phyloP scores from a whole-genome alignment of 1,284 basidiomycete species.

The Fomes fomentarius region DNA sequence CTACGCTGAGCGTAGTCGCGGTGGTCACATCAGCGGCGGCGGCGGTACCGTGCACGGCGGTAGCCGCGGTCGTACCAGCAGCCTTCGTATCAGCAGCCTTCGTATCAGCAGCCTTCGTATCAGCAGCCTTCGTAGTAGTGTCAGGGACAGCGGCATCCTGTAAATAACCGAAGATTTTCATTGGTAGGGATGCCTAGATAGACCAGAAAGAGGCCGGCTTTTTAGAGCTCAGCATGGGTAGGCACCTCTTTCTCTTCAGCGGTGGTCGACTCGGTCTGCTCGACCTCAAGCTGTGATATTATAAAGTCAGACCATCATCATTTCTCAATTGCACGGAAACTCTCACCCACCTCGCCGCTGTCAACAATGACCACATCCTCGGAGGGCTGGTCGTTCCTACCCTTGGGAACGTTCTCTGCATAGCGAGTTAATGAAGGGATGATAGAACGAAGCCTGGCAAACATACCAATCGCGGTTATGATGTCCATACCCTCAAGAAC shows the following conservation, averaged over 20 bases:
- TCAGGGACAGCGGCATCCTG: slow-evolving; percentile 18
- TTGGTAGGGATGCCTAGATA: slow-evolving; percentile 49
- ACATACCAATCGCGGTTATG: slow-evolving; percentile 71
- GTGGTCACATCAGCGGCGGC: slow-evolving; percentile 2
- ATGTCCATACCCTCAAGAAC: slow-evolving; percentile 92
- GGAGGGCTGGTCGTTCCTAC: slow-evolving; percentile 67
- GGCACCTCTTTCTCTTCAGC: slow-evolving; percentile 86
- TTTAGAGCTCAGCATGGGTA: slow-evolving; percentile 88
- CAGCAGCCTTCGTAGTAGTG: not conserved
- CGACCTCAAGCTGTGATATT: slow-evolving; percentile 60
- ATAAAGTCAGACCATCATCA: not conserved
- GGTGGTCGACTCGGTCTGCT: slow-evolving; percentile 51
- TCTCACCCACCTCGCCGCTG: slow-evolving; percentile 74
- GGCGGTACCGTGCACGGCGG: too few species aligned
- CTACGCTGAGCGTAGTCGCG: not conserved
- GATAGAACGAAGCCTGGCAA: not conserved
- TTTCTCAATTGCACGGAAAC: not conserved
- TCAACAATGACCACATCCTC: slow-evolving; percentile 79
- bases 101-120: too few species aligned
- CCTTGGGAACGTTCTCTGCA: slow-evolving; percentile 76
- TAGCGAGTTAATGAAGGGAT: slow-evolving; percentile 15
- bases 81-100: too few species aligned
- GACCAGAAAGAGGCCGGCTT: slow-evolving; percentile 43
- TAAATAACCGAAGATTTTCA: slow-evolving; percentile 49
- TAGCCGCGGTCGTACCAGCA: too few species aligned